Evolutionary conservation across 352 stramenopile species (phyloP), one percentile per base, ranked within the genome.

Genomic region (Thraustochytrium striatum): DNA sequence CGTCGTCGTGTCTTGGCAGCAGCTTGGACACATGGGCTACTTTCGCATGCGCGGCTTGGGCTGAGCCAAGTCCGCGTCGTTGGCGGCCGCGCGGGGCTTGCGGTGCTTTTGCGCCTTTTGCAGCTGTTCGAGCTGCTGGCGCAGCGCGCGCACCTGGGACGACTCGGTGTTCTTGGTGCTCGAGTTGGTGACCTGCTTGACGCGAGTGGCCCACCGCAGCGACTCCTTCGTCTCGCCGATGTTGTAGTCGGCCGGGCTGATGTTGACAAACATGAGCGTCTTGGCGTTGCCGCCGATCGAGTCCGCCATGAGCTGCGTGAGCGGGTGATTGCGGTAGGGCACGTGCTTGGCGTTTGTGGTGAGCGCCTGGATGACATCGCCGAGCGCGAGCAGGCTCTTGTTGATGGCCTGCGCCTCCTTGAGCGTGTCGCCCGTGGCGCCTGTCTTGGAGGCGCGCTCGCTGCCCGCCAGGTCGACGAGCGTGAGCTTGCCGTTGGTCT

Each of bases 201-300:
- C 85, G 43, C 96, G 93, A 52, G 94, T 86, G 5, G 96, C 97
- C 85, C 99, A 99, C 57, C 95, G 89, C 36, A 99, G 89, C 72
- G 94, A 98, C 85, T 95, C 99, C 3, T 99, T 83, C 83, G 94
- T 98, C 85, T 99, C 97, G 81, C 96, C 90, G 41, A 96, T 87
- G 73, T 94, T 98, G 58, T 90, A 86, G 39, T 93, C 89, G 19
- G 95, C 98, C 2, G 97, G 96, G 82, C 93, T 98, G 32, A 99
- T 84, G 83, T 99, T 99, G 57, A 99, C 95, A 90, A 99, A 98
- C 96, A 99, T 99, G 47, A 99, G 88, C 79, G 95, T 98, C 87
- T 99, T 99, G 43, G 95, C 95, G 86, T 99, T 95, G 16, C 96
- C 96, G 79, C 94, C 98, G 3, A 99, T 89, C 73, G 92, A 95